Evolutionary conservation across 2,329 filamentous ascomycete species (phyloP), one percentile per base, ranked within the genome.

Genomic region (Apiospora koreana): DNA sequence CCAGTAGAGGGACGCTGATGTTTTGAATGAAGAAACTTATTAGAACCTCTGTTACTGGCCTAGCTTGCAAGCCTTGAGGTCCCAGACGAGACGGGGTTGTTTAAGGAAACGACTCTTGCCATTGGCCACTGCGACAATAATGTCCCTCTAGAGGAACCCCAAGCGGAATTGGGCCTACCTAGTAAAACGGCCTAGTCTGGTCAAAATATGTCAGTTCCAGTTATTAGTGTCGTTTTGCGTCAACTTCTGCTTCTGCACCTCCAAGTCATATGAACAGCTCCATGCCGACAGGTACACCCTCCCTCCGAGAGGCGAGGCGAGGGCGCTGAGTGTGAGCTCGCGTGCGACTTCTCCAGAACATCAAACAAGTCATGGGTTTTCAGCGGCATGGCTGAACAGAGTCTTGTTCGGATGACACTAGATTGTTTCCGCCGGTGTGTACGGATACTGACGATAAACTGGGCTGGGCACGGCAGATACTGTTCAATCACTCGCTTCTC

Each of bases 21-120:
- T 62, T 62, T 62, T 35, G n/a, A 8, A n/a, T 62, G 31, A 62
- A 14, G 54, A 62, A 62, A 62, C 54, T 62, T 38, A 62, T 62
- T 10, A 62, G 31, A 38, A 38, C 18, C 54, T n/a, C 54, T 35
- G 54, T 5, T 62, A 23, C 38, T 12, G 31, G 54, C 31, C 54
- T 62, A 38, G 28, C 54, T n/a, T n/a, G n/a, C n/a, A n/a, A n/a
- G n/a, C n/a, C n/a, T n/a, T 62, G 10, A 43, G 54, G 54, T 62
- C 38, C 38, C 54, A 62, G 54, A 62, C 31, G 54, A 58, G 28
- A 58, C 28, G 50, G 50, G 54, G 28, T 38, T 38, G 31, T 38
- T 23, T 12, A n/a, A 62, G 18, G 31, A 62, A 38, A 38, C 54
- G 28, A 38, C 18, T 62, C 9, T 38, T 62, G 31, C 18, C 54